Evolutionary conservation across 495 filamentous ascomycete genomes (phyloP).

Genomic region (Neurospora hispaniola): DNA sequence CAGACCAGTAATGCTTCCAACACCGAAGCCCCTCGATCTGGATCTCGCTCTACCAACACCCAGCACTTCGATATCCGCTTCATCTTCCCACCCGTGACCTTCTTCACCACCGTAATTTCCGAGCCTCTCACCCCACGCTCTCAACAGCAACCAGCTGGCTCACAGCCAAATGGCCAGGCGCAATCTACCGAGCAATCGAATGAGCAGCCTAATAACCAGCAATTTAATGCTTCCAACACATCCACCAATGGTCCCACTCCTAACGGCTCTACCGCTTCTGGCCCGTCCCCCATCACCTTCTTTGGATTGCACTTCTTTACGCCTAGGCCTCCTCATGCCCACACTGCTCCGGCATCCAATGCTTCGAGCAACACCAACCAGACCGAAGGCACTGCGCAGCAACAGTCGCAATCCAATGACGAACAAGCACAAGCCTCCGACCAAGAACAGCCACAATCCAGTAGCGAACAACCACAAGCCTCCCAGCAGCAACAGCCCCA

Average conservation of each 20-base stretch:
- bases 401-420: background rate
- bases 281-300: background rate
- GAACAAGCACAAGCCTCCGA: background rate
- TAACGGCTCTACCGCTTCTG: background rate
- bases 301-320: slow-evolving; percentile 9
- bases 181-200: background rate
- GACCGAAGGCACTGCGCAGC: background rate
- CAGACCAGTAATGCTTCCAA: background rate
- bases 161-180: background rate
- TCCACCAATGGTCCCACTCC: background rate
- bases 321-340: background rate
- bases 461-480: background rate
- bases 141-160: background rate
- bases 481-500: background rate
- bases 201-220: background rate
- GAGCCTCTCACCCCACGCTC: background rate
- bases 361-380: background rate
- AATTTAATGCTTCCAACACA: background rate
- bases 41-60: background rate
- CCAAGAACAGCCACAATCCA: background rate
- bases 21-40: background rate
- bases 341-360: background rate
- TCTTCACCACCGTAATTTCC: slow-evolving; percentile 7
- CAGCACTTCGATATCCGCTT: slow-evolving; percentile 5
- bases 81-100: slow-evolving; percentile 6